phyloP scores from a whole-genome alignment of 2,329 filamentous ascomycete genomes.

The Diaporthe sp. region DNA sequence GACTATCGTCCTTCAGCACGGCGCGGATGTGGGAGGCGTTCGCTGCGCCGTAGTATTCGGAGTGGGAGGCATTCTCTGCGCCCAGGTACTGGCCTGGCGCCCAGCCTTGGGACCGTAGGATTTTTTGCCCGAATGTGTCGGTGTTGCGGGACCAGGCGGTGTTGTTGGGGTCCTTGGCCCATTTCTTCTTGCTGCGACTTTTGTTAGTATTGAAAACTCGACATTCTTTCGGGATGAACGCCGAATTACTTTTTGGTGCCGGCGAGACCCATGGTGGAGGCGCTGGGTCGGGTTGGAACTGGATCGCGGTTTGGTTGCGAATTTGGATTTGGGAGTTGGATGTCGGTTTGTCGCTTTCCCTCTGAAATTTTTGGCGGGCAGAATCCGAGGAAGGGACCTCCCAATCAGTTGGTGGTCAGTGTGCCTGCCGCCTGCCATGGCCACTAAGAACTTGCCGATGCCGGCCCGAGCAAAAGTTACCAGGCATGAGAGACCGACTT shows the following conservation, averaged over 20 bases:
- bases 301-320: background rate
- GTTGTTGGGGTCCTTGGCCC: slow-evolving; percentile 95
- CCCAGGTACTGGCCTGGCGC: slow-evolving; percentile 87
- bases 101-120: slow-evolving; percentile 92
- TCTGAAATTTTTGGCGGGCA: slow-evolving; percentile 41
- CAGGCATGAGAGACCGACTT: background rate
- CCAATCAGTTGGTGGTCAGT: background rate
- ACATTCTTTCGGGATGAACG: background rate
- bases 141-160: slow-evolving; percentile 91
- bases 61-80: slow-evolving; percentile 80
- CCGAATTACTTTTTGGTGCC: slow-evolving; percentile 73
- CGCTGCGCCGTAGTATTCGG: slow-evolving; percentile 82
- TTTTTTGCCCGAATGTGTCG: slow-evolving; percentile 87
- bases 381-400: slow-evolving; percentile 9
- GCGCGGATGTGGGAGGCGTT: slow-evolving; percentile 90
- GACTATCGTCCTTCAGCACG: slow-evolving; percentile 88
- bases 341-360: slow-evolving; percentile 11
- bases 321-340: background rate
- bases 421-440: slow-evolving; percentile 1
- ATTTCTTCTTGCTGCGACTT: slow-evolving; percentile 68
- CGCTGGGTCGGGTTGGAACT: background rate
- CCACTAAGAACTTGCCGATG: slow-evolving; percentile 12
- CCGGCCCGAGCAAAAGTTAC: slow-evolving; percentile 31
- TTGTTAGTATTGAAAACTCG: slow-evolving; percentile 15
- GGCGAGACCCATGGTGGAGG: slow-evolving; percentile 74